These are phyloP conservation scores for Podochytrium sp. DNA, from an alignment of 192 early-diverging fungal genomes.

Conservation along the genomic window DNA sequence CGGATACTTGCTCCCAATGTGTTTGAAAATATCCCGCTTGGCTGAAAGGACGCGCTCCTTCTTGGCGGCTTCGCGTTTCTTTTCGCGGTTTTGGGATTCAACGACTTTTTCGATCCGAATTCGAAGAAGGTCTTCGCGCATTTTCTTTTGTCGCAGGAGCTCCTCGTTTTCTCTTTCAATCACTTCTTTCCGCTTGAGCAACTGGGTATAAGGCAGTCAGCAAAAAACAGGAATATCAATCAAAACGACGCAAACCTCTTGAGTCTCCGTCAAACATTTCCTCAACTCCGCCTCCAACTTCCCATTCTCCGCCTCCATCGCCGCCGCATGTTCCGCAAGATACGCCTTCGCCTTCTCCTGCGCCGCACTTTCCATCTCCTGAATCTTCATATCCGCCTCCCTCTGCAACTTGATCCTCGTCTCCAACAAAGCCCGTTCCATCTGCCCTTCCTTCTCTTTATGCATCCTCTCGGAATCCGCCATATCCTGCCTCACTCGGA, in stretches of 20 bases:
- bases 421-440: slow-evolving; percentile 52
- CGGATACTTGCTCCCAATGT: slow-evolving; percentile 11
- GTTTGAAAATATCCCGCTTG: slow-evolving; percentile 13
- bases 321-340: slow-evolving; percentile 45
- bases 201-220: no score
- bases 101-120: slow-evolving; percentile 39
- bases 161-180: slow-evolving; percentile 48
- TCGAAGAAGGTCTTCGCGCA: slow-evolving; percentile 45
- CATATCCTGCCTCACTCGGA: slow-evolving; percentile 43
- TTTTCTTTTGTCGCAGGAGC: slow-evolving; percentile 38
- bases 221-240: no score
- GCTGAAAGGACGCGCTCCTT: background rate
- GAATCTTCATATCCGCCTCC: slow-evolving; percentile 55
- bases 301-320: slow-evolving; percentile 50
- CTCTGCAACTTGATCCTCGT: slow-evolving; percentile 55
- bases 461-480: slow-evolving; percentile 47
- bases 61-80: background rate
- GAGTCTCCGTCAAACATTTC: slow-evolving; percentile 31
- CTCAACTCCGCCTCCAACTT: slow-evolving; percentile 44
- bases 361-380: slow-evolving; percentile 55
- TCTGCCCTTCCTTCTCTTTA: slow-evolving; percentile 30
- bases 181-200: slow-evolving; percentile 39
- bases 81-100: slow-evolving; percentile 30
- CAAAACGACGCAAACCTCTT: no score
- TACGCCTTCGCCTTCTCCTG: slow-evolving; percentile 59